phyloP scores from a whole-genome alignment of 331 rosid species.

The Phaseolus coccineus region DNA sequence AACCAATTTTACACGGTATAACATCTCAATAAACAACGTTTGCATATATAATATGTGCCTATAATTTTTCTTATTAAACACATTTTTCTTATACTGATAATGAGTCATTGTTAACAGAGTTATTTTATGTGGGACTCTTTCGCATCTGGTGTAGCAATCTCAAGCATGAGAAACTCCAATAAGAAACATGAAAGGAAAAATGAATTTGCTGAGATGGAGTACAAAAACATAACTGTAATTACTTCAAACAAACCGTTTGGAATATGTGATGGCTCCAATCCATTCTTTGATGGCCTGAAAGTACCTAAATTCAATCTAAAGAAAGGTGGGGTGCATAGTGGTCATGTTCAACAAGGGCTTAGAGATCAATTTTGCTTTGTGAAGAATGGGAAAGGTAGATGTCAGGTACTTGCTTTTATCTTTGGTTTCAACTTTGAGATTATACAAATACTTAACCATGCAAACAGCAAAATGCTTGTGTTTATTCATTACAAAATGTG shows the following conservation, averaged over 20 bases:
- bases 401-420: conserved; percentile 63
- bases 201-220: conserved; percentile 88
- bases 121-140: conserved; percentile 97
- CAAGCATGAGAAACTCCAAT: conserved; percentile 74
- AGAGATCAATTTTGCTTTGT: conserved; percentile 78
- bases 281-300: conserved; percentile 67
- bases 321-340: conserved; percentile 81
- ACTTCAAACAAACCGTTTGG: conserved; percentile 92
- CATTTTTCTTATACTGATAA: conserved; percentile 19
- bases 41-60: neutral
- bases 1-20: conserved; percentile 69
- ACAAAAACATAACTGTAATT: conserved; percentile 80
- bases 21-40: conserved; percentile 4
- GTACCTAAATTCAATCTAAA: conserved; percentile 69
- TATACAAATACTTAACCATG: neutral
- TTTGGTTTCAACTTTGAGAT: conserved; percentile 8
- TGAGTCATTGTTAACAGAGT: conserved; percentile 58
- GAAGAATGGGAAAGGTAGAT: conserved; percentile 73
- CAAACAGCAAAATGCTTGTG: neutral
- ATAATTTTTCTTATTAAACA: conserved; percentile 5
- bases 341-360: conserved; percentile 81
- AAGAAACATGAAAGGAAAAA: conserved; percentile 55
- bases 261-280: conserved; percentile 78
- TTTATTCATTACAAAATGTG: conserved; percentile 37
- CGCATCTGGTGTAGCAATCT: conserved; percentile 78